phyloP scores from a whole-genome alignment of 441 rosid species.

The Eutrema salsugineum region DNA sequence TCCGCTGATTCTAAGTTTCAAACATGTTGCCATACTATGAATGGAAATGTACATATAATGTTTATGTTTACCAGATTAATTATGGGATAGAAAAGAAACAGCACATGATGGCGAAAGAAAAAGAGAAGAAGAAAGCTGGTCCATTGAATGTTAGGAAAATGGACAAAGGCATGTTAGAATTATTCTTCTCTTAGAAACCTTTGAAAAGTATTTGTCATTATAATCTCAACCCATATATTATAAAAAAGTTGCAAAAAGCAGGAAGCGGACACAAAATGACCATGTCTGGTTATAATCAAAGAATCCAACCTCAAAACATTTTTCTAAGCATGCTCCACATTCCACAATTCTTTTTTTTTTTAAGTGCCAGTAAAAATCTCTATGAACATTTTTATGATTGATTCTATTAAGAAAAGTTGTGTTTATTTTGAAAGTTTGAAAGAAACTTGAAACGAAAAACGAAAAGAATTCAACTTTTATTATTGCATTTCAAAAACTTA shows the following conservation, averaged over 20 bases:
- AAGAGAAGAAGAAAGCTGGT: constrained; percentile 8
- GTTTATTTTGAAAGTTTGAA: no score
- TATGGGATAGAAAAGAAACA: neutral
- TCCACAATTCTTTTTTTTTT: constrained; percentile 3
- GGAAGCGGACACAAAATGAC: constrained; percentile 9
- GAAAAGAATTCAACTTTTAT: no score
- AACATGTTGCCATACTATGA: neutral
- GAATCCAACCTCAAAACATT: neutral
- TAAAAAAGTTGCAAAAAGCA: neutral
- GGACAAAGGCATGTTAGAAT: constrained; percentile 4
- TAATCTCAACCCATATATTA: neutral
- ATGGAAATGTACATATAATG: neutral
- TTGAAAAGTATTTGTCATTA: neutral
- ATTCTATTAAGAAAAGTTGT: no score
- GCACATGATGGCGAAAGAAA: neutral
- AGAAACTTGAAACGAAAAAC: no score
- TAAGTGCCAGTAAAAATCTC: constrained; percentile 2
- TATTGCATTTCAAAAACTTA: no score
- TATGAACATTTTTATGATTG: neutral
- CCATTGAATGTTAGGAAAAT: constrained; percentile 13
- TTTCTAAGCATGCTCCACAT: neutral
- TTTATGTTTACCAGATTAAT: neutral
- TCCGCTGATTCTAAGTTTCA: neutral
- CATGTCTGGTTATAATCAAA: constrained; percentile 4
- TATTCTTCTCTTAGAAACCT: neutral